These are phyloP conservation scores for Candida xiaguanensis DNA, from an alignment of 805 yeast genomes.

Conservation along the genomic window DNA sequence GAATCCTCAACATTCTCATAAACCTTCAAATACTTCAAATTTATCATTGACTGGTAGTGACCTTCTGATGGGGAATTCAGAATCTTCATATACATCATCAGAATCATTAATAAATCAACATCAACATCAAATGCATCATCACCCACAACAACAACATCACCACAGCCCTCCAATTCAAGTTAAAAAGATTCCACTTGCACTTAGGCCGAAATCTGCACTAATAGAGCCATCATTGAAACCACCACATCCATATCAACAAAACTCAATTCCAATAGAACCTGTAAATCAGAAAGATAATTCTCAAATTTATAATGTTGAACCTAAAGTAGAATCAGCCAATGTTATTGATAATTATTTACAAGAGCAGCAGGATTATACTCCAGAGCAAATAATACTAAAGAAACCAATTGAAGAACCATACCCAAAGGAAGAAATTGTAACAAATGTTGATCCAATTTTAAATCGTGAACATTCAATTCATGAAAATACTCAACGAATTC, in stretches of 20 bases:
- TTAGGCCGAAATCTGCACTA: constrained; percentile 2
- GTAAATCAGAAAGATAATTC: background rate
- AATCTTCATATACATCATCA: constrained; percentile 27
- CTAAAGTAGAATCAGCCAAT: too few species aligned
- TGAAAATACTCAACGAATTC: background rate
- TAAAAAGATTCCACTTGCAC: background rate
- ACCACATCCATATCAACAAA: too few species aligned
- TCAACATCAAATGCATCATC: too few species aligned
- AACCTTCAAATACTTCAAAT: constrained; percentile 7
- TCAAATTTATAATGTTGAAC: too few species aligned
- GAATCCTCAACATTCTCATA: background rate
- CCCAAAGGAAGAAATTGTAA: too few species aligned
- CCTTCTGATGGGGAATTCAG: constrained; percentile 29
- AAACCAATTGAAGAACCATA: too few species aligned
- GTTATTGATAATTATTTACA: too few species aligned
- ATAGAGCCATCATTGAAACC: background rate
- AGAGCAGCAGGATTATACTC: too few species aligned
- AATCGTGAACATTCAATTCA: background rate
- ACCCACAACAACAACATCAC: background rate
- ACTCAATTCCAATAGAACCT: background rate
- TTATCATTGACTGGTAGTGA: constrained; percentile 31
- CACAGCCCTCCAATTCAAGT: background rate
- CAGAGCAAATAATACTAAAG: too few species aligned
- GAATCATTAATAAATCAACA: constrained; percentile 10
- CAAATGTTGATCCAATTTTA: too few species aligned